A percentile compares a stretch with the other conserved stretches of the same genome.
Evolutionary conservation across 805 yeast species (phyloP).

Genomic region (Ogataea degrootiae): DNA sequence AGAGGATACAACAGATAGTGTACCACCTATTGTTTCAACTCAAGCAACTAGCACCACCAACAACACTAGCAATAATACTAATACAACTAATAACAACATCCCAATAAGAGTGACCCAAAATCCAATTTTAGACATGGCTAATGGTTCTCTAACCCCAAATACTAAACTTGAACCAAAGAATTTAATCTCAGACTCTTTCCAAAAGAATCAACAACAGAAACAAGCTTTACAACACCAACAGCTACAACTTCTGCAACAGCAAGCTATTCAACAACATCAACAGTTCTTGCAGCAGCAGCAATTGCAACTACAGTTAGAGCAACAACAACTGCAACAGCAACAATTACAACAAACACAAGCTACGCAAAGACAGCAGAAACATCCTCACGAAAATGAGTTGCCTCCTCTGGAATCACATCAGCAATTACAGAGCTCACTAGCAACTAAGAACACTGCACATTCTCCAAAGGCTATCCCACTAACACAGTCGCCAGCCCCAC

Average conservation of each 20-base stretch:
- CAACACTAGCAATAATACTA: too few relatives aligned
- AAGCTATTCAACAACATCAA: background rate
- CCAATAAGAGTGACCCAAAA: slow-evolving; percentile 5
- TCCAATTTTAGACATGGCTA: slow-evolving; percentile 9
- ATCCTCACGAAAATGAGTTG: background rate
- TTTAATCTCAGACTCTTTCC: background rate
- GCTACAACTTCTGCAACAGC: background rate
- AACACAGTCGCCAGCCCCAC: slow-evolving; percentile 4
- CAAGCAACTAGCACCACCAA: too few relatives aligned
- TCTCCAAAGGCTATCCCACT: background rate
- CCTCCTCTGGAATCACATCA: too few relatives aligned
- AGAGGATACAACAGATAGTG: too few relatives aligned
- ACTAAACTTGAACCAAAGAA: background rate
- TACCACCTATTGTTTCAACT: too few relatives aligned
- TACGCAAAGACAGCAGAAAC: background rate
- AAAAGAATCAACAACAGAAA: background rate
- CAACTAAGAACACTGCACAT: slow-evolving; percentile 2
- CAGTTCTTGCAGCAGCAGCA: background rate
- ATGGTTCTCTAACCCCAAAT: background rate
- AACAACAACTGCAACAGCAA: background rate
- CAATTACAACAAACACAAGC: background rate
- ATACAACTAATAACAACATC: too few relatives aligned
- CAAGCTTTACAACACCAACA: background rate
- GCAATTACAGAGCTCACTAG: background rate
- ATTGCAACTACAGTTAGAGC: background rate